Conservation (phyloP, 2,329 filamentous ascomycete genomes). For the Diaporthe caulivora region DNA sequence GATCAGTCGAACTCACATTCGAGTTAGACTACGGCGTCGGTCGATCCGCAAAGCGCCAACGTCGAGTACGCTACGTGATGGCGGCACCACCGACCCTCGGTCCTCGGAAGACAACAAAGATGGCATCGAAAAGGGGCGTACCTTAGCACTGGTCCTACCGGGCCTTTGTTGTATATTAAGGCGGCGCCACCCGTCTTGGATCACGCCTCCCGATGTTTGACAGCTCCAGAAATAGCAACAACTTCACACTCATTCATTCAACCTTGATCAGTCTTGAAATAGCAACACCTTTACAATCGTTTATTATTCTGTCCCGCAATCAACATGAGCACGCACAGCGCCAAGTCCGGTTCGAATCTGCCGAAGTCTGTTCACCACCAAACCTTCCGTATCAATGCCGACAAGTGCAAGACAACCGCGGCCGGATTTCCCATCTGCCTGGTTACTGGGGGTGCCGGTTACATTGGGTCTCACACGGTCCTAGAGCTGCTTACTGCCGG, state of each 20-base stretch:
- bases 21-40: conserved; percentile 12
- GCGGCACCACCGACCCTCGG: conserved; percentile 6
- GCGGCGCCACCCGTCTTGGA: conserved; percentile 21
- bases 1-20: background rate
- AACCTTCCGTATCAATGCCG: conserved; percentile 24
- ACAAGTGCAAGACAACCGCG: conserved; percentile 5
- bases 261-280: no score
- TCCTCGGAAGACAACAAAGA: conserved; percentile 10
- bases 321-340: background rate
- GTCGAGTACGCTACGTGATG: background rate
- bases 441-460: conserved; percentile 36
- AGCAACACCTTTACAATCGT: background rate
- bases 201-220: background rate
- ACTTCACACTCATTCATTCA: background rate
- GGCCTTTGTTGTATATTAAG: background rate
- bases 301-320: background rate
- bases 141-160: background rate
- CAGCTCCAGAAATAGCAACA: background rate
- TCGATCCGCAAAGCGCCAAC: conserved; percentile 5
- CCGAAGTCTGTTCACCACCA: conserved; percentile 20
- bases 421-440: conserved; percentile 35
- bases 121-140: background rate
- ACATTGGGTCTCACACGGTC: conserved; percentile 37
- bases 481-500: conserved; percentile 38
- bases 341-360: background rate